Evolutionary conservation across 331 rosid genomes (phyloP), one percentile per base, ranked within the genome.

Genomic region (Quercus tomentella): DNA sequence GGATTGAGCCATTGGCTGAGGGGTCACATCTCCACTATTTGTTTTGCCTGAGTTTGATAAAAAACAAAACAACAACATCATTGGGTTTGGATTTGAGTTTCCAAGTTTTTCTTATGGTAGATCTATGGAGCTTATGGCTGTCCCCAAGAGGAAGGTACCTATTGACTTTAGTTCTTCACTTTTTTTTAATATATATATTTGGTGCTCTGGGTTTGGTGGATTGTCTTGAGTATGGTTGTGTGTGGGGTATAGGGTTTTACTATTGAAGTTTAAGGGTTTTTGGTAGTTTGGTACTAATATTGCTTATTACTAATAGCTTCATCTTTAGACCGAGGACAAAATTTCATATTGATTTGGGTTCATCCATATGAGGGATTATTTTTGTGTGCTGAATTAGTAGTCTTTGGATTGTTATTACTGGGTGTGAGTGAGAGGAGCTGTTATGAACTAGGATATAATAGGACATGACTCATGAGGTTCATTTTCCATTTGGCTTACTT

Each of bases 121-220:
- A 52, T 86, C 94, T 22, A 91, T 96, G 96, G 98, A 95, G 81
- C 97, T 95, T 80, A 91, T 95, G 98, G 96, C 89, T 77, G 94
- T 89, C 72, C 98, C 98, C 6, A 93, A 89, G 84, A 82, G 73
- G 57, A 91, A 87, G 97, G 87, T 87, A 74, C 62, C 41, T 5
- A 18, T 60, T 57, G 33, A 37, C 10, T 37, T 7, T 37, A 37
- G 45, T 37, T 61, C 79, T 55, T 20, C 57, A 65, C 78, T 77
- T 67, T 66, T 66, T 72, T 8, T 8, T 67, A 7, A 35, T 1
- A 35, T 35, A 35, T 35, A 35, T 6, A 6, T 35, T 35, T 35
- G 41, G 41, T 1, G 41, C 41, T 26, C 4, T 26, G 68, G 37
- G 20, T 25, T 62, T 26, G 33, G 37, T 62, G 37, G 41, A 25